phyloP scores from a whole-genome alignment of 495 filamentous ascomycete species.

The Astrothelium subdiscretum region DNA sequence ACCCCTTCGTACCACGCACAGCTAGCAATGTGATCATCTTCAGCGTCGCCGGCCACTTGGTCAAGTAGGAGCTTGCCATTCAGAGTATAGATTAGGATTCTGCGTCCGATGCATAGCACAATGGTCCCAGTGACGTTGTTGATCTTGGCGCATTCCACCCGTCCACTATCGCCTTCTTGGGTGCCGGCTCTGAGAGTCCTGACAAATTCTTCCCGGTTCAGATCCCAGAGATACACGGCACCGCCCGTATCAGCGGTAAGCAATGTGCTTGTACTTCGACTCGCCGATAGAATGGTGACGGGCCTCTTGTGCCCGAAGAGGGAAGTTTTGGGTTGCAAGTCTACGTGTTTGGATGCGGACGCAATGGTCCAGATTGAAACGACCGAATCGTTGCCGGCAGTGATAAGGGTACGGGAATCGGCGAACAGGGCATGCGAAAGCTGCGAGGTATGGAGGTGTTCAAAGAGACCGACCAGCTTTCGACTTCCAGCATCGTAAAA shows the following conservation, averaged over 20 bases:
- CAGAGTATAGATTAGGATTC: slow-evolving; percentile 70
- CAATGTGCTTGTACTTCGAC: slow-evolving; percentile 74
- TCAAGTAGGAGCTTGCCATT: slow-evolving; percentile 76
- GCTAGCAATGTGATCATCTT: slow-evolving; percentile 56
- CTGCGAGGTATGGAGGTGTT: slow-evolving; percentile 85
- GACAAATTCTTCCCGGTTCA: slow-evolving; percentile 79
- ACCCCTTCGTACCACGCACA: slow-evolving; percentile 91
- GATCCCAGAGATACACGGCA: slow-evolving; percentile 79
- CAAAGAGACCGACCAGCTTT: slow-evolving; percentile 70
- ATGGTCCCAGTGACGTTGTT: slow-evolving; percentile 86
- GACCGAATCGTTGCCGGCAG: slow-evolving; percentile 82
- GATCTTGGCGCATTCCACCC: slow-evolving; percentile 62
- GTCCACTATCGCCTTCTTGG: slow-evolving; percentile 31
- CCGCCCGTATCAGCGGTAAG: slow-evolving; percentile 73
- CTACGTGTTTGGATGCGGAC: slow-evolving; percentile 54
- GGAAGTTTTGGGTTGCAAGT: slow-evolving; percentile 65
- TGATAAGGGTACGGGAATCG: slow-evolving; percentile 81
- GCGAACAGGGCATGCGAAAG: slow-evolving; percentile 71
- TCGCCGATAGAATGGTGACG: slow-evolving; percentile 69
- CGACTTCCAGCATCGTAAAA: slow-evolving; percentile 74
- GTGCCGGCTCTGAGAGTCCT: slow-evolving; percentile 42
- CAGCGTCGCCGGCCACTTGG: slow-evolving; percentile 57
- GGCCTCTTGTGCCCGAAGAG: slow-evolving; percentile 83
- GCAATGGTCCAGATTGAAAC: slow-evolving; percentile 69
- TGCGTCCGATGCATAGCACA: slow-evolving; percentile 63